Evolutionary conservation across 1,284 basidiomycete genomes (phyloP).

Genomic region (Tranzscheliella williamsii): DNA sequence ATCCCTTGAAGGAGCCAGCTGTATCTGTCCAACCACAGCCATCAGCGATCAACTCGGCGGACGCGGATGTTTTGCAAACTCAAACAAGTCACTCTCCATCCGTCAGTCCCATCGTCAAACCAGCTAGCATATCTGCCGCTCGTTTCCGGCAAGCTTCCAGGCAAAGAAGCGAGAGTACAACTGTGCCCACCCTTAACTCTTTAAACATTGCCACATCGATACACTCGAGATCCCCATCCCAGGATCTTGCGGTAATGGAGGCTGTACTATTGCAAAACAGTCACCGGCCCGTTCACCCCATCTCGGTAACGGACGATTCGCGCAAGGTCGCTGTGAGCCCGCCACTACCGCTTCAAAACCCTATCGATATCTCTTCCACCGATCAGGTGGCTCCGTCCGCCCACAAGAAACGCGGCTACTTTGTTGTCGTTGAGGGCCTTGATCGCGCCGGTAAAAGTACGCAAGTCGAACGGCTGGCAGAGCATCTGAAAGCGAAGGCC

Average conservation of each 20-base stretch:
- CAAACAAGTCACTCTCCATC: neutral
- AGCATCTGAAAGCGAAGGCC: conserved; percentile 34
- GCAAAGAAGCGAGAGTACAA: conserved; percentile 30
- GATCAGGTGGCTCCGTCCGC: conserved; percentile 1
- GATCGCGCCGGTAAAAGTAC: conserved; percentile 60
- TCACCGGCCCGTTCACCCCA: neutral
- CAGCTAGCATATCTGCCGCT: conserved; percentile 40
- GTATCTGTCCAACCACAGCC: no score
- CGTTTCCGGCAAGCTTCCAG: conserved; percentile 33
- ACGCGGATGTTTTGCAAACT: no score
- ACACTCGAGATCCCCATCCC: conserved; percentile 29
- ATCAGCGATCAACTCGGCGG: no score
- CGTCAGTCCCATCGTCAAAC: conserved; percentile 2
- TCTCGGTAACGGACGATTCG: conserved; percentile 3
- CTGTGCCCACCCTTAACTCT: conserved; percentile 12
- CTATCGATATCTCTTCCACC: no score
- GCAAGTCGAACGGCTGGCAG: conserved; percentile 50
- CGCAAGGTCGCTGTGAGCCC: conserved; percentile 8
- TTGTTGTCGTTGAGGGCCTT: conserved; percentile 59
- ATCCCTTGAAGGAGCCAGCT: neutral
- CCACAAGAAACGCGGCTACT: conserved; percentile 39
- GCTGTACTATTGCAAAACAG: conserved; percentile 18
- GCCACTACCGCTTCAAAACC: neutral
- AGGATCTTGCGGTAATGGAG: conserved; percentile 34
- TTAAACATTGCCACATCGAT: conserved; percentile 14